Percentiles rank a stretch among this genome's conserved stretches.
Evolutionary conservation across 139 green algal genomes (phyloP).

Genomic region (Microglena sp.): DNA sequence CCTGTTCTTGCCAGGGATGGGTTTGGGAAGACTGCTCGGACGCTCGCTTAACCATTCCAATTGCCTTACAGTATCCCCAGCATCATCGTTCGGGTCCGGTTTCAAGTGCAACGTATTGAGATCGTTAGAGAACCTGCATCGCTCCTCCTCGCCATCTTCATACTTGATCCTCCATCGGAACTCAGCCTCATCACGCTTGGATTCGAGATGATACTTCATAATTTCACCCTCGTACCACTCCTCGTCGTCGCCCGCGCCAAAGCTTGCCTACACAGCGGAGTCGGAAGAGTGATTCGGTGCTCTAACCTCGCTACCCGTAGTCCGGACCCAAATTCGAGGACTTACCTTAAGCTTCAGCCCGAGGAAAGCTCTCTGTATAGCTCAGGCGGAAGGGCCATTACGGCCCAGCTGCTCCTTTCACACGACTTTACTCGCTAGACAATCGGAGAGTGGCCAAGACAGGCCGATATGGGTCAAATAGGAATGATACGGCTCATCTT

Average conservation of each 20-base stretch:
- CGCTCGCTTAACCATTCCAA: too few relatives aligned
- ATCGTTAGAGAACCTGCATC: neutral
- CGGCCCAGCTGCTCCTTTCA: neutral
- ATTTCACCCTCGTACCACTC: constrained; percentile 3
- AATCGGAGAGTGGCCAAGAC: too few relatives aligned
- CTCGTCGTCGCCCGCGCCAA: neutral
- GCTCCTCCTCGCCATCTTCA: constrained; percentile 8
- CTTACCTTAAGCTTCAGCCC: neutral
- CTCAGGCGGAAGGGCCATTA: neutral
- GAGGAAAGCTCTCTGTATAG: neutral
- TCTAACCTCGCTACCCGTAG: neutral
- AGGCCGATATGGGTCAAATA: too few relatives aligned
- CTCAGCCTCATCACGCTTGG: neutral
- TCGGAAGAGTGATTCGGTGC: too few relatives aligned
- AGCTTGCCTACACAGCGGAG: too few relatives aligned
- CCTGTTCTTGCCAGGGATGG: too few relatives aligned
- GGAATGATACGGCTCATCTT: too few relatives aligned
- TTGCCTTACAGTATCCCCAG: too few relatives aligned
- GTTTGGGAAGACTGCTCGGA: too few relatives aligned
- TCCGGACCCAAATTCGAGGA: neutral
- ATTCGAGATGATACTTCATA: neutral
- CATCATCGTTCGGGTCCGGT: too few relatives aligned
- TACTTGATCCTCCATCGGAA: neutral
- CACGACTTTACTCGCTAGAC: too few relatives aligned
- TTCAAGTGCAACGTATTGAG: neutral